Percentiles rank a stretch among this genome's conserved stretches.
These are phyloP conservation scores for Echium plantagineum DNA, from an alignment of 257 asterid genomes.

Conservation along the genomic window DNA sequence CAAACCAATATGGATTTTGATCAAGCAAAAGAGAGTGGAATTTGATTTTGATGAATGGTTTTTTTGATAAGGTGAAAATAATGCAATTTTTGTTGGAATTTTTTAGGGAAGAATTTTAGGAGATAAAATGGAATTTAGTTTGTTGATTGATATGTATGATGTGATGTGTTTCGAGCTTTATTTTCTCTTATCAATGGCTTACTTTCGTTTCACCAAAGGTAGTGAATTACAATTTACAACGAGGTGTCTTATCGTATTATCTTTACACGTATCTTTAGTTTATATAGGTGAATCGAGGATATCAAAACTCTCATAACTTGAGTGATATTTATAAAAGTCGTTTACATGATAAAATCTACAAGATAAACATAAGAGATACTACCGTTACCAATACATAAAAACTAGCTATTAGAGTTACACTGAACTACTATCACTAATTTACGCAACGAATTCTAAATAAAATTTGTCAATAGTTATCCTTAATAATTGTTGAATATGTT, in stretches of 20 bases:
- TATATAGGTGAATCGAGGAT: too few relatives aligned
- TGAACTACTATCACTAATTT: too few relatives aligned
- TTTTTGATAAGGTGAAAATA: slow-evolving; percentile 10
- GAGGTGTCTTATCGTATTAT: neutral
- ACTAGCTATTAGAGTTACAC: too few relatives aligned
- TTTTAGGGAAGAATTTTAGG: slow-evolving; percentile 6
- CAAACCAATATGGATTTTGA: slow-evolving; percentile 15
- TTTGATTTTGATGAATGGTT: slow-evolving; percentile 20
- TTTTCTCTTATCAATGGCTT: slow-evolving; percentile 23
- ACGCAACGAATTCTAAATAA: too few relatives aligned
- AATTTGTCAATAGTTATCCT: too few relatives aligned
- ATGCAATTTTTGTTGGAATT: slow-evolving; percentile 12
- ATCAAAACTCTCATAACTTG: too few relatives aligned
- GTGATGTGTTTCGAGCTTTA: slow-evolving; percentile 10
- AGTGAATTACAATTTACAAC: slow-evolving; percentile 6
- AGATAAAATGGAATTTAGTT: slow-evolving; percentile 1
- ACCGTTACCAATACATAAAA: too few relatives aligned
- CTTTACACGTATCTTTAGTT: too few relatives aligned
- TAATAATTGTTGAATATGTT: too few relatives aligned
- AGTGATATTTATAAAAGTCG: too few relatives aligned
- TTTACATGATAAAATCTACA: too few relatives aligned
- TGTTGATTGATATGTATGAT: slow-evolving; percentile 20
- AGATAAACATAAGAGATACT: too few relatives aligned
- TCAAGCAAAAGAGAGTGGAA: slow-evolving; percentile 24
- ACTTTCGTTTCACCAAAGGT: slow-evolving; percentile 32